A percentile compares a stretch with the other conserved stretches of the same genome.
Conservation (phyloP, 176 grass and related monocot genomes). For the Triticum turgidum region DNA sequence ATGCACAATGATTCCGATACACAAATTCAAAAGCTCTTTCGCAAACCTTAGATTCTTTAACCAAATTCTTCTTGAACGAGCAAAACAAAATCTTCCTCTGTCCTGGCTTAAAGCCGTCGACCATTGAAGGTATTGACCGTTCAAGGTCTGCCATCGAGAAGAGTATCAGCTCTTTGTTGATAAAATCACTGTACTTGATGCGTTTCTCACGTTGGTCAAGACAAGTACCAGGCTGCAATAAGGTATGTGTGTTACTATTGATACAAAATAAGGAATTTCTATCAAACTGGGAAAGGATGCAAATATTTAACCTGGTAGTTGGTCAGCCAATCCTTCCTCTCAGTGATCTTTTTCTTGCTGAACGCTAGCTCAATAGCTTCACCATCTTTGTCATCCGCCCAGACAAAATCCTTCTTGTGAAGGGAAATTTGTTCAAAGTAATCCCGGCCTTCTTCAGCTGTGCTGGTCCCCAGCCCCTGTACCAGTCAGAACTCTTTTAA, state of each 20-base stretch:
- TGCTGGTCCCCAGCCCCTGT: constrained; percentile 91
- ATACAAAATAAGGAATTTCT: not conserved
- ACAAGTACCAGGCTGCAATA: constrained; percentile 71
- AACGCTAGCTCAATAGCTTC: constrained; percentile 80
- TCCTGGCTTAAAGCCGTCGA: constrained; percentile 83
- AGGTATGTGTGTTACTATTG: not conserved
- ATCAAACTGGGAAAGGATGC: not conserved
- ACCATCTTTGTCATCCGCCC: constrained; percentile 60
- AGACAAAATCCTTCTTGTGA: constrained; percentile 81
- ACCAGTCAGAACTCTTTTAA: not conserved
- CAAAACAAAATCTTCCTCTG: constrained; percentile 90
- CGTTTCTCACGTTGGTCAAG: constrained; percentile 53
- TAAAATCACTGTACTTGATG: constrained; percentile 89
- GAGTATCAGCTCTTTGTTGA: constrained; percentile 91
- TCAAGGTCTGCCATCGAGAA: constrained; percentile 92
- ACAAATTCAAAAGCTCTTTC: not conserved
- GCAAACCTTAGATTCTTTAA: constrained; percentile 73
- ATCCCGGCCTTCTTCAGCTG: constrained; percentile 55
- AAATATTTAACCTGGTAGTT: constrained; percentile 61
- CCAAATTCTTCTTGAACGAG: constrained; percentile 84
- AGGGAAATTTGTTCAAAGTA: constrained; percentile 48
- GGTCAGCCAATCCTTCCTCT: constrained; percentile 73
- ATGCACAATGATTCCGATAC: not conserved
- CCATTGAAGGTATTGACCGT: constrained; percentile 92
- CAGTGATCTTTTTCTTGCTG: constrained; percentile 83